Conservation (phyloP, 1,284 basidiomycete species). For the Bondarzewia mesenterica region DNA sequence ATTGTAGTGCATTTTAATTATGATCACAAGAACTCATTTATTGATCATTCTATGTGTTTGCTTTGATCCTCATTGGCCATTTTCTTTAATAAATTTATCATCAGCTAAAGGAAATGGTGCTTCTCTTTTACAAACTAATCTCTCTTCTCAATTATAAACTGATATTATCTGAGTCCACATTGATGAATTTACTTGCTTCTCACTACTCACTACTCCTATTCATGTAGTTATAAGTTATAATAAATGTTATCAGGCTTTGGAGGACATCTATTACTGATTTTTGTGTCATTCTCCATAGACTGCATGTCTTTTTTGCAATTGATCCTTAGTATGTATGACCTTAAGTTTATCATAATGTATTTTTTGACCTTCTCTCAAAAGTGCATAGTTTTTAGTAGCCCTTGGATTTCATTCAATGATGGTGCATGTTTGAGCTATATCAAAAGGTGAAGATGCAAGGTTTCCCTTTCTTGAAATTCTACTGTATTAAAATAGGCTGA, state of each 20-base stretch:
- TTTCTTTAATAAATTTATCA: slow-evolving; percentile 16
- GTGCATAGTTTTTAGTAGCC: slow-evolving; percentile 14
- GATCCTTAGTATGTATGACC: slow-evolving; percentile 18
- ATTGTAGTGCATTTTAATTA: slow-evolving; percentile 20
- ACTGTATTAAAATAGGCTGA: slow-evolving; percentile 21
- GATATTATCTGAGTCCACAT: slow-evolving; percentile 18
- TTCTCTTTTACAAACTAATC: slow-evolving; percentile 24
- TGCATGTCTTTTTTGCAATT: slow-evolving; percentile 8
- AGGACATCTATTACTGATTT: slow-evolving; percentile 18
- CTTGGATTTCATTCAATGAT: slow-evolving; percentile 17
- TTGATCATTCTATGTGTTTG: slow-evolving; percentile 21
- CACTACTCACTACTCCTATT: slow-evolving; percentile 12
- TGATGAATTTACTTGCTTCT: slow-evolving; percentile 23
- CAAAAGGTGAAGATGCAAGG: slow-evolving; percentile 22
- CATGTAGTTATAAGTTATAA: not conserved
- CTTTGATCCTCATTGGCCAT: slow-evolving; percentile 16
- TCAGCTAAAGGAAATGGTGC: slow-evolving; percentile 23
- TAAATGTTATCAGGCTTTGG: slow-evolving; percentile 10
- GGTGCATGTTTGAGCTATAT: slow-evolving; percentile 23
- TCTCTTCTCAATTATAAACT: slow-evolving; percentile 15
- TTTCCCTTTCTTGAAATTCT: slow-evolving; percentile 22
- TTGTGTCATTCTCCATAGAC: slow-evolving; percentile 10
- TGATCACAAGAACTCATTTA: slow-evolving; percentile 20
- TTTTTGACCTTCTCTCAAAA: slow-evolving; percentile 18
- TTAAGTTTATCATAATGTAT: slow-evolving; percentile 23